A percentile compares a stretch with the other conserved stretches of the same genome.
These are phyloP conservation scores for Tritrichomonas foetus DNA, from an alignment of 208 protist genomes.

Conservation along the genomic window DNA sequence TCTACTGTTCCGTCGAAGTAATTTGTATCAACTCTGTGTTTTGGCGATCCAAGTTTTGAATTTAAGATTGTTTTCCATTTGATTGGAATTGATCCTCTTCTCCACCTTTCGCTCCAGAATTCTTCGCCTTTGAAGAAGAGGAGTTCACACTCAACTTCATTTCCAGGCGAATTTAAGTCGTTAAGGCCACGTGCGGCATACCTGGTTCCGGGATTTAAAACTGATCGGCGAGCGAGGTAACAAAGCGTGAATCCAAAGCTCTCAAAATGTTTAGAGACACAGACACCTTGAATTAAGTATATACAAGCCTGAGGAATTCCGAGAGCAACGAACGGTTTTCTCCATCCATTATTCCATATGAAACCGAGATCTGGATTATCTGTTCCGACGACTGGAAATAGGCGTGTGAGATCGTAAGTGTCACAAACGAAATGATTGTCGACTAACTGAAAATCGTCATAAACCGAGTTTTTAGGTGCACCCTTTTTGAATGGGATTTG, in stretches of 20 bases:
- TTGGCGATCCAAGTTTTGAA: neutral
- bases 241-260: neutral
- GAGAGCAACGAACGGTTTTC: neutral
- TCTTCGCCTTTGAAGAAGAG: neutral
- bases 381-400: neutral
- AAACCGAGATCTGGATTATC: neutral
- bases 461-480: neutral
- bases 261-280: neutral
- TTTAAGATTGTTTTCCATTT: neutral
- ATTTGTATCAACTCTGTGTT: neutral
- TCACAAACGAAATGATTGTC: conserved; percentile 36
- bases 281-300: neutral
- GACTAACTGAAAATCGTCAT: neutral
- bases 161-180: neutral
- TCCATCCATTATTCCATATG: neutral
- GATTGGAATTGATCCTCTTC: conserved; percentile 30
- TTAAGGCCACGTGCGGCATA: conserved; percentile 12
- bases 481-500: neutral
- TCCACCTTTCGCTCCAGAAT: neutral
- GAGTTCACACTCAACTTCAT: conserved; percentile 29
- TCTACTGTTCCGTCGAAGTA: neutral
- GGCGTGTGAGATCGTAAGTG: neutral
- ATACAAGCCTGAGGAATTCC: neutral
- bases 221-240: neutral
- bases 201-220: neutral